Base-by-base conservation (phyloP, 768 basidiomycete species). In the Suillus fuscotomentosus region DNA sequence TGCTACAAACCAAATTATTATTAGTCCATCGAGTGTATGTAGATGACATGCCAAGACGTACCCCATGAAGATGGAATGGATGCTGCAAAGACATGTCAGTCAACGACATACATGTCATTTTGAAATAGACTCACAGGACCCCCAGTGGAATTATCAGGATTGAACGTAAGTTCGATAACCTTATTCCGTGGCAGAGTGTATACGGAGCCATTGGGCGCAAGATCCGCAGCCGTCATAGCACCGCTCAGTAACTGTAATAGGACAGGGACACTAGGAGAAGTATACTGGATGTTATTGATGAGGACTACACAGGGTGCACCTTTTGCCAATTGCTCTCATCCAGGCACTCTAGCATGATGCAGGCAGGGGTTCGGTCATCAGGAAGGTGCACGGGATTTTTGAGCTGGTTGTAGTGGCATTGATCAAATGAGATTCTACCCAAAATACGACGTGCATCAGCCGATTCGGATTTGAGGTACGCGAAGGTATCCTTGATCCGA, bases 191-290 rank as follows among this genome's bases (percentile, higher is more conserved):
- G 82, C 15, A 87, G 69, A 9, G 72, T 68, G 63, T 82, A 84
- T 11, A 84, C 78, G n/a, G 77, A 75, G 9, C 81, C 81, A 8
- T 74, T 57, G 3, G 79, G 75, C 5, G 80, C 75, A 27, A 85
- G 70, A 15, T 73, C 71, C 17, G 74, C 69, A 0, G 83, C 74
- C 3, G 73, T 70, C 9, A 60, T 59, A 0, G 76, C 69, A 5
- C 83, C 83, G 54, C 78, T 82, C 42, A 84, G 53, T 51, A 81
- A 72, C 60, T 85, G 84, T 56, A 85, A 68, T 7, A 85, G 70
- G 2, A 84, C 82, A 2, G 84, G 84, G 2, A 72, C 70, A 7
- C 74, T 71, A 0, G 81, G 82, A 11, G 79, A 72, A 22, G 56
- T 34, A 59, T 79, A 83, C 1, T 70, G 64, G 10, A 70, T 66